Evolutionary conservation across 2,329 filamentous ascomycete genomes (phyloP).

Genomic region (Fusarium sp.): DNA sequence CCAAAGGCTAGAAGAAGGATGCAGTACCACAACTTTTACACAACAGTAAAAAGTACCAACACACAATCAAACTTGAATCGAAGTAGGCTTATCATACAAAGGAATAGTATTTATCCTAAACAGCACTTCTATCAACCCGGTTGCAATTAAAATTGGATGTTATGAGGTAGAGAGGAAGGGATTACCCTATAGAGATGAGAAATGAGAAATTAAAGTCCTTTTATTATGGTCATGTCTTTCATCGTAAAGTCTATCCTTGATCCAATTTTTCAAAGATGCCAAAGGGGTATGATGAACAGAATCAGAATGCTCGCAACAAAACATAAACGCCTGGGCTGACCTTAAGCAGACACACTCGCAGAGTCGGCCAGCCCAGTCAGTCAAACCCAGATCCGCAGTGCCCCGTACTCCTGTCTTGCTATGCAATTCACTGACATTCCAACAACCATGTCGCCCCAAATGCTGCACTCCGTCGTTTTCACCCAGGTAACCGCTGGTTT

Average conservation of each 20-base stretch:
- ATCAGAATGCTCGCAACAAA: conserved; percentile 43
- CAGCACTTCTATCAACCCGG: neutral
- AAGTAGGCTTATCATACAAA: too few relatives aligned
- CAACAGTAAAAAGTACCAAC: fast-evolving
- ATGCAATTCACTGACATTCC: conserved; percentile 46
- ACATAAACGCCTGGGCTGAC: conserved; percentile 31
- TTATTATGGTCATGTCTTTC: conserved; percentile 39
- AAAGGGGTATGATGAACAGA: conserved; percentile 43
- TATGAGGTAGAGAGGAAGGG: too few relatives aligned
- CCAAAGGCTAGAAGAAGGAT: neutral
- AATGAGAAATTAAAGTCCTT: conserved; percentile 33
- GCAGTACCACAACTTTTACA: fast-evolving
- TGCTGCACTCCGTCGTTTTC: conserved; percentile 37
- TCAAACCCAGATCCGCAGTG: conserved; percentile 34
- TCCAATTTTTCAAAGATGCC: conserved; percentile 42
- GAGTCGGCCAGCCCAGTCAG: conserved; percentile 27
- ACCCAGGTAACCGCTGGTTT: conserved; percentile 27
- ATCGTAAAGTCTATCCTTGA: conserved; percentile 42
- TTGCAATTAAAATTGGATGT: too few relatives aligned
- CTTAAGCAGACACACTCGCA: neutral
- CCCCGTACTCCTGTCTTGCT: conserved; percentile 43
- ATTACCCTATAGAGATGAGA: conserved; percentile 11
- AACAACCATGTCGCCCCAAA: conserved; percentile 43
- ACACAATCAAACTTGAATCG: neutral
- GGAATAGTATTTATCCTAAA: fast-evolving